Conservation (phyloP, 1,139 yeast genomes). For the Candida frijolesensis region DNA sequence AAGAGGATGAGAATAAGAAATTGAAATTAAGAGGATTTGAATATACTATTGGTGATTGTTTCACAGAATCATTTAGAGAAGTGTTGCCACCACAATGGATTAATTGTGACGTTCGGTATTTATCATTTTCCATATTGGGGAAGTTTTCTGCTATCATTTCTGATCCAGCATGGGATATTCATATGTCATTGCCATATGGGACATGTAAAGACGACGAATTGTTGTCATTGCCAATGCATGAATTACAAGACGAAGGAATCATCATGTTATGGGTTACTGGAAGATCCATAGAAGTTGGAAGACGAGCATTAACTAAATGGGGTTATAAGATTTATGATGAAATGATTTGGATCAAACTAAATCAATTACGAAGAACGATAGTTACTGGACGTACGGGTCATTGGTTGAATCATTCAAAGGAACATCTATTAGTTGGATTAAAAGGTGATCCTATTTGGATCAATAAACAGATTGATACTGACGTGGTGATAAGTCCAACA, state of each 20-base stretch:
- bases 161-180: slow-evolving; percentile 91
- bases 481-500: slow-evolving; percentile 77
- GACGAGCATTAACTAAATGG: slow-evolving; percentile 76
- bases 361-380: slow-evolving; percentile 83
- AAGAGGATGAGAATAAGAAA: slow-evolving; percentile 7
- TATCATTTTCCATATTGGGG: slow-evolving; percentile 72
- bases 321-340: slow-evolving; percentile 81
- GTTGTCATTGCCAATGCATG: slow-evolving; percentile 61
- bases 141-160: slow-evolving; percentile 86
- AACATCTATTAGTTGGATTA: slow-evolving; percentile 80
- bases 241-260: slow-evolving; percentile 81
- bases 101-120: slow-evolving; percentile 72
- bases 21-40: slow-evolving; percentile 26
- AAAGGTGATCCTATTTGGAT: slow-evolving; percentile 85
- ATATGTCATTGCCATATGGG: slow-evolving; percentile 79
- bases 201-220: slow-evolving; percentile 76
- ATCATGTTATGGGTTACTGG: slow-evolving; percentile 93
- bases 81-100: slow-evolving; percentile 78
- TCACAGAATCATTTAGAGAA: slow-evolving; percentile 33
- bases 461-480: slow-evolving; percentile 64
- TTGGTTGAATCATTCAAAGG: slow-evolving; percentile 95
- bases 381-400: slow-evolving; percentile 97
- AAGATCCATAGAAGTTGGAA: slow-evolving; percentile 84
- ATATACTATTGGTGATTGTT: slow-evolving; percentile 60
- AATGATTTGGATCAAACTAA: slow-evolving; percentile 86